A percentile compares a stretch with the other conserved stretches of the same genome.
Conservation (phyloP, 768 basidiomycete species). For the Leucocoprinus birnbaumii region DNA sequence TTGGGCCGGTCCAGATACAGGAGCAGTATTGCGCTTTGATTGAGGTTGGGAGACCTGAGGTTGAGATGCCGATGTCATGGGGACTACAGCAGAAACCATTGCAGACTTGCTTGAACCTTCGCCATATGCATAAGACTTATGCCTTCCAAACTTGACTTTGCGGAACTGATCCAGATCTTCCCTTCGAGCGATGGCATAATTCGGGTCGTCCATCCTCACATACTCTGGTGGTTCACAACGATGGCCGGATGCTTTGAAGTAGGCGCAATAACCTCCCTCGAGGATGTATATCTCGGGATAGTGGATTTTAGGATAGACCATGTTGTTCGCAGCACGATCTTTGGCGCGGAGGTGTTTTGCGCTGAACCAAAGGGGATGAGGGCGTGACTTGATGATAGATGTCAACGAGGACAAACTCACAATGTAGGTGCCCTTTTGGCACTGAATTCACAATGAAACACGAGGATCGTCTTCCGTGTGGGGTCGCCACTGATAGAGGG, state of each 20-base stretch:
- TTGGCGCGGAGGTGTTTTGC: constrained; percentile 91
- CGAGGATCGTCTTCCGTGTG: constrained; percentile 74
- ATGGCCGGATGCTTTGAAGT: constrained; percentile 63
- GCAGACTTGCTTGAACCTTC: constrained; percentile 50
- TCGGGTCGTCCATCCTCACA: constrained; percentile 93
- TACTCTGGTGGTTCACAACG: constrained; percentile 84
- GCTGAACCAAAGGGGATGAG: constrained; percentile 35
- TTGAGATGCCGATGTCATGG: constrained; percentile 16
- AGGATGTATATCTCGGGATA: constrained; percentile 97
- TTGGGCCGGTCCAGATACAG: constrained; percentile 42
- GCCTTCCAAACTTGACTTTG: constrained; percentile 81
- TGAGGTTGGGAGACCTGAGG: constrained; percentile 34
- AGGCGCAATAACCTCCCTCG: constrained; percentile 93
- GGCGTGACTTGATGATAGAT: neutral
- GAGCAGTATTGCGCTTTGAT: constrained; percentile 66
- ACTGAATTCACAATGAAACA: constrained; percentile 99
- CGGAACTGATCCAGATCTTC: constrained; percentile 93
- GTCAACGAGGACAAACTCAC: constrained; percentile 44
- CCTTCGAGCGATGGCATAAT: constrained; percentile 72
- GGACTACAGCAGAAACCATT: constrained; percentile 16
- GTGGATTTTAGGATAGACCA: constrained; percentile 87
- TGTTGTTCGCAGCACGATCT: constrained; percentile 87
- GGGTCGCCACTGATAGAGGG: constrained; percentile 75
- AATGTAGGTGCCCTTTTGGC: constrained; percentile 94
- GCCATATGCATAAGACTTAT: constrained; percentile 92